Conservation (phyloP, 768 basidiomycete genomes). For the Hydnomerulius pinastri region DNA sequence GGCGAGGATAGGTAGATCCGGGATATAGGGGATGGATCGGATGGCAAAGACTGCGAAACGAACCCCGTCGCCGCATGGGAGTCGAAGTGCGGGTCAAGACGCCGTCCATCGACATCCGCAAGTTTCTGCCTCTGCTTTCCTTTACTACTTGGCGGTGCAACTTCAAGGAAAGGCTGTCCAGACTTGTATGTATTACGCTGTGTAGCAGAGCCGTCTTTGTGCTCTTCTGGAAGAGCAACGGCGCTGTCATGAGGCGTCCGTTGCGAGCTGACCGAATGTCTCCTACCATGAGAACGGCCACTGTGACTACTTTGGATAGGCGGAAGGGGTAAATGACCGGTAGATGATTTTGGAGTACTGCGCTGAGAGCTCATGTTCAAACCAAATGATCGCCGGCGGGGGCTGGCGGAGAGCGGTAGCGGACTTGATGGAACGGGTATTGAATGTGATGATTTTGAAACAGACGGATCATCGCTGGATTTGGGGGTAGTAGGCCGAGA, state of each 20-base stretch:
- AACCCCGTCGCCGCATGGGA: constrained; percentile 13
- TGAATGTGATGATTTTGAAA: constrained; percentile 20
- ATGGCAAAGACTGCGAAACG: constrained; percentile 24
- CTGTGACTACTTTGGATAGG: constrained; percentile 10
- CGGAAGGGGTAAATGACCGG: constrained; percentile 28
- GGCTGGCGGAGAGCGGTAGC: constrained; percentile 34
- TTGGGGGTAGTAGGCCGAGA: constrained; percentile 35
- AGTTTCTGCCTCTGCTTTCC: constrained; percentile 28
- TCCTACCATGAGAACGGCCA: constrained; percentile 25
- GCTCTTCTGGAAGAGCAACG: constrained; percentile 32
- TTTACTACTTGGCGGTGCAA: constrained; percentile 18
- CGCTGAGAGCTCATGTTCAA: constrained; percentile 27
- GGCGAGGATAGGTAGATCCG: constrained; percentile 14
- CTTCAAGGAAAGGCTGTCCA: constrained; percentile 10
- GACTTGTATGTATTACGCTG: constrained; percentile 14
- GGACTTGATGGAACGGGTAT: constrained; percentile 33
- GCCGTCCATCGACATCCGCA: constrained; percentile 3
- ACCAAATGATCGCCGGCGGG: constrained; percentile 35
- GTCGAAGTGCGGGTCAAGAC: constrained; percentile 8
- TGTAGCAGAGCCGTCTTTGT: constrained; percentile 6
- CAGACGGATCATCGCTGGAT: constrained; percentile 19
- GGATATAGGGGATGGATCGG: constrained; percentile 16
- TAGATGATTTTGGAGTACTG: constrained; percentile 31
- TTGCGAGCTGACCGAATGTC: constrained; percentile 32
- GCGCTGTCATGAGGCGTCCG: constrained; percentile 34